phyloP scores from a whole-genome alignment of 805 yeast genomes.

The Kodamaea laetipori region DNA sequence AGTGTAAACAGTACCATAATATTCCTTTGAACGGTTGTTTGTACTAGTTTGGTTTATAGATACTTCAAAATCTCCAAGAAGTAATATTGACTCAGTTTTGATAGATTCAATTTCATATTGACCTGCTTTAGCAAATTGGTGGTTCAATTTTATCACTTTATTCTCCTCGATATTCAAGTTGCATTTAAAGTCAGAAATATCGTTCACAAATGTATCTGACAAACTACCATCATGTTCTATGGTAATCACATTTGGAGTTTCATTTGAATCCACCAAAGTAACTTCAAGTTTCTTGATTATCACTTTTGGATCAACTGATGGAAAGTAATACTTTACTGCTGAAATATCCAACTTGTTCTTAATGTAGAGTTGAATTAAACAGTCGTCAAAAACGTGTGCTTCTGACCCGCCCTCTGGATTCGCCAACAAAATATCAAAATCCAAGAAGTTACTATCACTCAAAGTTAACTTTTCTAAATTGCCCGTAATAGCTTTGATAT shows the following conservation, averaged over 20 bases:
- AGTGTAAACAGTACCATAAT: constrained; percentile 3
- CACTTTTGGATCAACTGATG: neutral
- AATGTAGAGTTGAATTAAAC: constrained; percentile 9
- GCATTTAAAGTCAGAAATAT: neutral
- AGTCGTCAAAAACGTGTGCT: constrained; percentile 12
- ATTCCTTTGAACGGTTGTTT: neutral
- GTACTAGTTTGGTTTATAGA: neutral
- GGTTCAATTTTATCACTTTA: constrained; percentile 8
- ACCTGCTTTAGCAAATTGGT: constrained; percentile 7
- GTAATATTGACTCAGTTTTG: neutral
- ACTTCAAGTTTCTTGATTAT: neutral
- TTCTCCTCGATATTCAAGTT: neutral
- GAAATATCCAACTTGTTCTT: neutral
- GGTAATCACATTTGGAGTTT: neutral
- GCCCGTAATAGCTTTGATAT: neutral
- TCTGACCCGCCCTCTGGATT: constrained; percentile 7
- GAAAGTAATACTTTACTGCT: neutral
- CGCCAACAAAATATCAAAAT: neutral
- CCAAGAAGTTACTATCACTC: neutral
- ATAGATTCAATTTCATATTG: constrained; percentile 1
- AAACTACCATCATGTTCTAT: neutral
- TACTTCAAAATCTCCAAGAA: constrained; percentile 1
- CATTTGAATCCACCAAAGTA: neutral
- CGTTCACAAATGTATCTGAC: neutral
- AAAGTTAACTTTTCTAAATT: neutral